Conservation (phyloP, 164 flowering plant genomes). For the Santalum album region DNA sequence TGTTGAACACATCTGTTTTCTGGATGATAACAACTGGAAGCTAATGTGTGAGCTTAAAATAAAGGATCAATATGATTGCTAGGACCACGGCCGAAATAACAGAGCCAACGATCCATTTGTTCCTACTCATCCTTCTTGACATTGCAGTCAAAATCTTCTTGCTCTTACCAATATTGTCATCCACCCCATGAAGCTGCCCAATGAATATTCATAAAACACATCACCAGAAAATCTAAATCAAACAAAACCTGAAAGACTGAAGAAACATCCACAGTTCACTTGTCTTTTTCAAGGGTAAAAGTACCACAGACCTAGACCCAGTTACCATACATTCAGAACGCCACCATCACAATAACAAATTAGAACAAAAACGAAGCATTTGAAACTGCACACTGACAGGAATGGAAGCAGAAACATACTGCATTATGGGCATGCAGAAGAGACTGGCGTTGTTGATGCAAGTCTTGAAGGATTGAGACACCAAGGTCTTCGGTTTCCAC, state of each 20-base stretch:
- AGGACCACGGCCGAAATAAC: slow-evolving; percentile 15
- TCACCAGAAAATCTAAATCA: not conserved
- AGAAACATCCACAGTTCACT: not conserved
- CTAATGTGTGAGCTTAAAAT: slow-evolving; percentile 25
- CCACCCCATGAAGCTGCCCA: slow-evolving; percentile 27
- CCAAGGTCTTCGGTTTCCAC: slow-evolving; percentile 60
- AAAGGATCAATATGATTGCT: slow-evolving; percentile 21
- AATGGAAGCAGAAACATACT: slow-evolving; percentile 5
- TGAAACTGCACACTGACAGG: not conserved
- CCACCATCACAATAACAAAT: not conserved
- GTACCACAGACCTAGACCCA: not conserved
- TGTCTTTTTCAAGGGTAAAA: not conserved
- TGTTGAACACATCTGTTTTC: no score
- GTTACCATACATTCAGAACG: not conserved
- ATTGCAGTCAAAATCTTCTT: slow-evolving; percentile 17
- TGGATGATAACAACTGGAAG: not conserved
- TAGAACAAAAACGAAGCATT: not conserved
- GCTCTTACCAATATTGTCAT: slow-evolving; percentile 20
- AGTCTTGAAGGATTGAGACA: slow-evolving; percentile 40
- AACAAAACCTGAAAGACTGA: not conserved
- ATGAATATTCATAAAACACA: not conserved
- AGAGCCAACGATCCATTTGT: slow-evolving; percentile 18
- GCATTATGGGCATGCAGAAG: slow-evolving; percentile 25
- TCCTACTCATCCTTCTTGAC: slow-evolving; percentile 20
- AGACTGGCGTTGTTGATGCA: slow-evolving; percentile 29